Percentiles rank a stretch among this genome's conserved stretches.
These are phyloP conservation scores for Picocystis sp. DNA, from an alignment of 163 green algal genomes.

Conservation along the genomic window DNA sequence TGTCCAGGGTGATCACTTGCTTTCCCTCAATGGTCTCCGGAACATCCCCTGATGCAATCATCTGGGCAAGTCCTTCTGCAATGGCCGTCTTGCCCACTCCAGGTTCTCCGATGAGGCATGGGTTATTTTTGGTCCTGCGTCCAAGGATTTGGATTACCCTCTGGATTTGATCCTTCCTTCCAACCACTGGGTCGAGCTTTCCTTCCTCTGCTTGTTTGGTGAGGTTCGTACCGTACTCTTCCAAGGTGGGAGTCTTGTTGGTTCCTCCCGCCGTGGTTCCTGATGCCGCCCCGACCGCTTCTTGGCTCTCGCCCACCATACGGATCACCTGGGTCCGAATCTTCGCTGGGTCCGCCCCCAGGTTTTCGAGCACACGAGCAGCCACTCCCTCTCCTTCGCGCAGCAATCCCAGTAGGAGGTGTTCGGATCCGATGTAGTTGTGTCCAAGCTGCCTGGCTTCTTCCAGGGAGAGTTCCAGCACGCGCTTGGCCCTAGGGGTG, in stretches of 20 bases:
- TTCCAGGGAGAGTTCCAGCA: constrained; percentile 63
- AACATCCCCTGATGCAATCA: constrained; percentile 16
- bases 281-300: background rate
- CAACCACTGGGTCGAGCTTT: constrained; percentile 77
- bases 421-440: constrained; percentile 66
- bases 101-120: constrained; percentile 75
- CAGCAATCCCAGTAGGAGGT: constrained; percentile 57
- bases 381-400: constrained; percentile 18
- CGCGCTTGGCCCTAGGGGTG: constrained; percentile 41
- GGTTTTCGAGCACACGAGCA: constrained; percentile 12
- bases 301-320: constrained; percentile 22
- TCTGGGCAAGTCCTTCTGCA: constrained; percentile 49
- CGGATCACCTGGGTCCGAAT: constrained; percentile 13
- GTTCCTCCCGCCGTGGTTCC: constrained; percentile 11
- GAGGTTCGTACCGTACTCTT: constrained; percentile 77
- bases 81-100: constrained; percentile 87
- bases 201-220: constrained; percentile 45
- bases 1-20: constrained; percentile 32
- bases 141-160: constrained; percentile 75
- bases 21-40: constrained; percentile 8
- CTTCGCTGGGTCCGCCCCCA: constrained; percentile 17
- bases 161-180: constrained; percentile 59
- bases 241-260: constrained; percentile 19
- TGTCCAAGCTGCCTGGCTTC: constrained; percentile 54
- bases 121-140: constrained; percentile 81